Conservation (phyloP, 441 rosid species). For the Metrosideros polymorpha region DNA sequence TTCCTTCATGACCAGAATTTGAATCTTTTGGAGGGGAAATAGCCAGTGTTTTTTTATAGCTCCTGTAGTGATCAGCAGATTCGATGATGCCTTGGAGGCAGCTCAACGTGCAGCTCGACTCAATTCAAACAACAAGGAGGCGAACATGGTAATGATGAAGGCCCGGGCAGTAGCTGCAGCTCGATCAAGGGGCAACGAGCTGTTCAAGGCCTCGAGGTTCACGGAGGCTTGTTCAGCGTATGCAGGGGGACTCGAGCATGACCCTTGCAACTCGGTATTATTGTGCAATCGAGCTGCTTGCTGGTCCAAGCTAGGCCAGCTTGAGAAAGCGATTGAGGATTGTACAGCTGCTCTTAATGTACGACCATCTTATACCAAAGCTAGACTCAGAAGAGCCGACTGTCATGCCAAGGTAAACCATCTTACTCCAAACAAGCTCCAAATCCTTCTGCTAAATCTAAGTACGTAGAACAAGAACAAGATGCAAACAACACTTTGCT, state of each 20-base stretch:
- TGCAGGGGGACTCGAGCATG: constrained; percentile 65
- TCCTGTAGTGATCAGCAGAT: constrained; percentile 20
- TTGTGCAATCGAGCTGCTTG: constrained; percentile 88
- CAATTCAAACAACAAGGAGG: constrained; percentile 56
- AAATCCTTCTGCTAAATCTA: neutral
- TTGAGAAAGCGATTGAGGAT: constrained; percentile 68
- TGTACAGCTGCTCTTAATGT: constrained; percentile 58
- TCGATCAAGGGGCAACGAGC: constrained; percentile 60
- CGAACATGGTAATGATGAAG: constrained; percentile 18
- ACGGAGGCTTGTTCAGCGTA: constrained; percentile 52
- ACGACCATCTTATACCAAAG: constrained; percentile 64
- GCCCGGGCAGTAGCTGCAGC: constrained; percentile 51
- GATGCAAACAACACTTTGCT: neutral
- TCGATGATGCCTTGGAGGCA: constrained; percentile 55
- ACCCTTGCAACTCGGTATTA: constrained; percentile 52
- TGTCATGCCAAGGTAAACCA: constrained; percentile 52
- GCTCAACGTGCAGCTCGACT: constrained; percentile 56
- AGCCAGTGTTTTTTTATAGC: neutral
- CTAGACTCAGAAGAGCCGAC: constrained; percentile 70
- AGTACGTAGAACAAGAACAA: neutral
- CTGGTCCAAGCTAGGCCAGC: constrained; percentile 50
- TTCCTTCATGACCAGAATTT: neutral
- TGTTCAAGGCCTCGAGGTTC: constrained; percentile 56
- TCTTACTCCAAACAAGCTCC: neutral
- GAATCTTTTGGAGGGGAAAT: neutral